Percentiles rank a stretch among this genome's conserved stretches.
Conservation (phyloP, 1,284 basidiomycete species). For the Mycosarcoma maydis region DNA sequence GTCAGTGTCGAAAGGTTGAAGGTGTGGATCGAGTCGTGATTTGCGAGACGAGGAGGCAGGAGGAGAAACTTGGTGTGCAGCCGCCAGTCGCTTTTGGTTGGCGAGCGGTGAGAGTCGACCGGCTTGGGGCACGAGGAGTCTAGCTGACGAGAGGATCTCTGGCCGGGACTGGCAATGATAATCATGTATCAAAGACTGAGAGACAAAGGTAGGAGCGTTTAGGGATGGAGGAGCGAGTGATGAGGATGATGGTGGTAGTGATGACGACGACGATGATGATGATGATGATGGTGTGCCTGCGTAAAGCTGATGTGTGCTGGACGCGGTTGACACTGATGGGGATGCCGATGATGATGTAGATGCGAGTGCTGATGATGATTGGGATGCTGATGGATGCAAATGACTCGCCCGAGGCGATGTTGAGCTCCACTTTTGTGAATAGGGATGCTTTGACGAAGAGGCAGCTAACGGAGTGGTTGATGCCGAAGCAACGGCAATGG, state of each 20-base stretch:
- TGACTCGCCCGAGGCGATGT: too few species aligned
- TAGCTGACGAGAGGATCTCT: background rate
- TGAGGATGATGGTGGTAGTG: background rate
- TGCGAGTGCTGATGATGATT: conserved; percentile 2
- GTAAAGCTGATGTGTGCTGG: too few species aligned
- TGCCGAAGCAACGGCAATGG: conserved; percentile 6
- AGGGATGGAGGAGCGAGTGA: background rate
- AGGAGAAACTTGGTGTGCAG: conserved; percentile 6
- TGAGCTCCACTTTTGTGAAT: background rate
- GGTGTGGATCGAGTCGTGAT: conserved; percentile 9
- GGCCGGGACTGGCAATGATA: background rate
- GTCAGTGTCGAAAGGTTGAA: conserved; percentile 16
- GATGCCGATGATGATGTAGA: conserved; percentile 2
- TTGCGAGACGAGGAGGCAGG: background rate
- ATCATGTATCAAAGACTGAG: conserved; percentile 8
- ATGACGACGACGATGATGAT: conserved; percentile 1
- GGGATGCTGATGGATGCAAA: background rate
- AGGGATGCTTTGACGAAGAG: conserved; percentile 1
- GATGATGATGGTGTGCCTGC: background rate
- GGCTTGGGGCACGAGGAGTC: conserved; percentile 7
- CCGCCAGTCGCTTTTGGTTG: conserved; percentile 14
- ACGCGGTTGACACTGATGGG: background rate
- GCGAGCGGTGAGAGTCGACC: conserved; percentile 16
- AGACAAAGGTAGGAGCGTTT: conserved; percentile 22
- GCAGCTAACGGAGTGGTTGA: background rate